phyloP scores from a whole-genome alignment of 2,329 filamentous ascomycete genomes.

The Eurotiales sp. region DNA sequence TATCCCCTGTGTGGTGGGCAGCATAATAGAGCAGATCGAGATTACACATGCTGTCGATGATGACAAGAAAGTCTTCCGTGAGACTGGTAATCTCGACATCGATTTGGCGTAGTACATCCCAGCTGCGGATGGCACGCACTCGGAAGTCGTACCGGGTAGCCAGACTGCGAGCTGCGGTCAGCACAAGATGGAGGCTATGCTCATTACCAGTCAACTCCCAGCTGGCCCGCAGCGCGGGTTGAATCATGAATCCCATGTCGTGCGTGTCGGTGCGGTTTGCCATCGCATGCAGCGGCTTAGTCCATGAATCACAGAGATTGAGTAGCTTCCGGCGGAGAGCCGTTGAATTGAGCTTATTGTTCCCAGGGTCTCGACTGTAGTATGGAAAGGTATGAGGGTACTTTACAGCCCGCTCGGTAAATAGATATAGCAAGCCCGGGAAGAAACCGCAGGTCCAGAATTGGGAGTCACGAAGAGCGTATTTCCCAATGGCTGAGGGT shows the following conservation, averaged over 20 bases:
- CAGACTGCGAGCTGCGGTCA: neutral
- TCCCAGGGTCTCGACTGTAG: neutral
- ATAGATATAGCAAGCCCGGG: conserved; percentile 13
- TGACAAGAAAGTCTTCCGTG: conserved; percentile 36
- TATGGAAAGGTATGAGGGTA: conserved; percentile 2
- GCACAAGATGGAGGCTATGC: neutral
- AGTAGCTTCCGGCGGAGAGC: neutral
- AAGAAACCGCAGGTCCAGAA: conserved; percentile 21
- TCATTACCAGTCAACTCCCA: neutral
- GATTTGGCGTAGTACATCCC: conserved; percentile 18
- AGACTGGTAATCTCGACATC: conserved; percentile 28
- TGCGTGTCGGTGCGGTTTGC: neutral
- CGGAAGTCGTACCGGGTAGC: neutral
- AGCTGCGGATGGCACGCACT: conserved; percentile 10
- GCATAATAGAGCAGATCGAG: conserved; percentile 39
- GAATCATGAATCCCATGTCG: conserved; percentile 3
- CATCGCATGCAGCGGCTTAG: neutral
- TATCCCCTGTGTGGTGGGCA: conserved; percentile 24
- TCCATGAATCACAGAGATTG: neutral
- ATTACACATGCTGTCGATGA: conserved; percentile 44
- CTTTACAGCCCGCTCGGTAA: conserved; percentile 9
- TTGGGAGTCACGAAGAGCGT: conserved; percentile 13
- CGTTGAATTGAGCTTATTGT: neutral
- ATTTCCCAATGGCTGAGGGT: conserved; percentile 9
- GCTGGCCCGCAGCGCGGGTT: neutral